phyloP scores from a whole-genome alignment of 371 early-diverging fungal genomes.

The Apophysomyces elegans region DNA sequence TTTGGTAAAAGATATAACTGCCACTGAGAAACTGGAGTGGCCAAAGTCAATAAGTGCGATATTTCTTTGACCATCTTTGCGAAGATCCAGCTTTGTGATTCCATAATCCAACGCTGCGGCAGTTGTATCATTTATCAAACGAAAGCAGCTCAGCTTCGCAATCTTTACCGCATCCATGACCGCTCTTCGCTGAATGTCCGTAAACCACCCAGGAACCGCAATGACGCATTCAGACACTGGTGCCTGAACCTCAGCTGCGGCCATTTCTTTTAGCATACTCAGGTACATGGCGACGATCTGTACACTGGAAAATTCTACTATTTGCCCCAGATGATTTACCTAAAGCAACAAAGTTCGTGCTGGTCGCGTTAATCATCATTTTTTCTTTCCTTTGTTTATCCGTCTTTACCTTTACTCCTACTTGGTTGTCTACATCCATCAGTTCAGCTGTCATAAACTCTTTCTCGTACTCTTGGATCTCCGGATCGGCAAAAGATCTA shows the following conservation, averaged over 20 bases:
- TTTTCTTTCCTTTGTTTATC: neutral
- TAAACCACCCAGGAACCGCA: slow-evolving; percentile 92
- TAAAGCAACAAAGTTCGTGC: slow-evolving; percentile 14
- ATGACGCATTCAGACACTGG: slow-evolving; percentile 91
- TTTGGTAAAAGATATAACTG: slow-evolving; percentile 89
- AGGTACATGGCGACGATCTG: slow-evolving; percentile 94
- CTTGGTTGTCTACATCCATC: slow-evolving; percentile 78
- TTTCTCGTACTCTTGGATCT: slow-evolving; percentile 81
- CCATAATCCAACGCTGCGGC: slow-evolving; percentile 94
- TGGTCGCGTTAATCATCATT: neutral
- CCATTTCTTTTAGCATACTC: slow-evolving; percentile 85
- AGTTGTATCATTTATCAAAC: slow-evolving; percentile 89
- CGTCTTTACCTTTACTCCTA: slow-evolving; percentile 71
- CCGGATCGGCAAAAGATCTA: slow-evolving; percentile 85
- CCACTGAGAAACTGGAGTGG: slow-evolving; percentile 85
- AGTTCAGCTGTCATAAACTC: slow-evolving; percentile 79
- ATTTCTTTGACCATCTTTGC: slow-evolving; percentile 88
- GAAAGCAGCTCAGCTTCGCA: slow-evolving; percentile 86
- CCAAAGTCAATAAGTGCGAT: slow-evolving; percentile 94
- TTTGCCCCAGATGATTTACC: slow-evolving; percentile 76
- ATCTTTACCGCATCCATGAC: slow-evolving; percentile 87
- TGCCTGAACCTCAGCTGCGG: slow-evolving; percentile 76
- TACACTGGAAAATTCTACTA: slow-evolving; percentile 75
- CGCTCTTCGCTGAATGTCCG: slow-evolving; percentile 88
- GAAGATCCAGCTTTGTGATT: slow-evolving; percentile 93